Evolutionary conservation across 1,284 basidiomycete genomes (phyloP).

Genomic region (Kalmanozyma brasiliensis): DNA sequence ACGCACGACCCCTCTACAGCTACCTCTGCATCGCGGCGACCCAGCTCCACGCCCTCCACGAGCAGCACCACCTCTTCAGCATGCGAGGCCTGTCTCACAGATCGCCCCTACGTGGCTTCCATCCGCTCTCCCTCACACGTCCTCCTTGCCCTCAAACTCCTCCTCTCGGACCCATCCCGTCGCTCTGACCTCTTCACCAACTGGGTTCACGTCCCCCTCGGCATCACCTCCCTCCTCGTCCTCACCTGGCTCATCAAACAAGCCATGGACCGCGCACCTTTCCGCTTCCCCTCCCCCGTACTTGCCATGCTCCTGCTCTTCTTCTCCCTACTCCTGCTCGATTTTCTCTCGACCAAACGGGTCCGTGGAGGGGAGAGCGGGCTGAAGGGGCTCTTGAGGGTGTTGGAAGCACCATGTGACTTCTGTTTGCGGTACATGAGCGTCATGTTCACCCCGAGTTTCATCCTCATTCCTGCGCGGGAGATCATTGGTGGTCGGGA

Average conservation of each 20-base stretch:
- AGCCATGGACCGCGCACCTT: constrained; percentile 50
- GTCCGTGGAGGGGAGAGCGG: constrained; percentile 9
- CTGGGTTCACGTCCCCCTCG: constrained; percentile 59
- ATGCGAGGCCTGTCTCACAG: constrained; percentile 16
- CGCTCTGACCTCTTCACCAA: constrained; percentile 43
- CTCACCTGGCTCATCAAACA: constrained; percentile 50
- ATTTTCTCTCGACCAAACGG: constrained; percentile 34
- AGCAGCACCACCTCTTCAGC: background rate
- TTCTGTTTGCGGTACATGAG: constrained; percentile 61
- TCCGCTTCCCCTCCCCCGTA: constrained; percentile 56
- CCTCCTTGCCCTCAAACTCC: constrained; percentile 14
- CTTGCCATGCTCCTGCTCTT: constrained; percentile 54
- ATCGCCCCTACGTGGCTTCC: constrained; percentile 16
- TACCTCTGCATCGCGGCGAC: background rate
- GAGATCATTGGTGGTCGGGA: constrained; percentile 55
- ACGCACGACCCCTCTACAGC: too few species aligned
- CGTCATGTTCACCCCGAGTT: constrained; percentile 59
- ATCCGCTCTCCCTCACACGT: constrained; percentile 28
- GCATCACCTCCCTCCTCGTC: constrained; percentile 44
- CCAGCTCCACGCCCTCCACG: background rate
- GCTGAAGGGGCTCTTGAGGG: constrained; percentile 11
- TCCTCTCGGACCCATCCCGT: constrained; percentile 28
- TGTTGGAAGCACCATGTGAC: constrained; percentile 59
- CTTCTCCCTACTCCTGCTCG: constrained; percentile 40
- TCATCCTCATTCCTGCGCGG: constrained; percentile 59